Evolutionary conservation across 208 protist genomes (phyloP), one percentile per base, ranked within the genome.

Genomic region (Vickermania spadyakhi): DNA sequence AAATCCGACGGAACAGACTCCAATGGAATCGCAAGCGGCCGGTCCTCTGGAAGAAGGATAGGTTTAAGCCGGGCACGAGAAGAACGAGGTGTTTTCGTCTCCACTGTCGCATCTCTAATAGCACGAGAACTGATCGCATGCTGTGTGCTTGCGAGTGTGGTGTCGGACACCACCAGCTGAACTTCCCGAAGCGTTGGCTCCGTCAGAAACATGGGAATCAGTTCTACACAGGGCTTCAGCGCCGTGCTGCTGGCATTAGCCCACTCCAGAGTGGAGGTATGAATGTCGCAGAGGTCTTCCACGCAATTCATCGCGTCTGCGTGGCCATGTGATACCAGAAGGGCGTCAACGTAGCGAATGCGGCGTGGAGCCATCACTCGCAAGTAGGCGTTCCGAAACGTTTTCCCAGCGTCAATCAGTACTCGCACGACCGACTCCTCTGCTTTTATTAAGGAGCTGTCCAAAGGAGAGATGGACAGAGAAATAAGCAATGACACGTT

Each of bases 281-380:
- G 51, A 23, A 55, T 7, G 51, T 27, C 21, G 51, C 51, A 55
- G 11, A 55, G 21, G 18, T 81, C 81, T 26, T 82, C 75, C 13
- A 84, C 13, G 26, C 68, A 73, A 30, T 64, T 54, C 52, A 73
- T 52, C 31, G 81, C 74, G 54, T 86, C 79, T 13, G 59, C 66
- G 31, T 86, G 79, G 42, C 71, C 72, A 56, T 86, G 79, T 36
- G 79, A 84, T 41, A 86, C 50, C 7, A 86, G 52, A 28, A 84
- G 26, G 1, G 73, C 79, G 55, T 84, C 76, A n/a, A 86, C 2
- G 30, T 52, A 65, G 22, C 52, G 59, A 29, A 75, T 55, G 1
- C 63, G 36, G 30, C 68, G 64, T 30, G 61, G 54, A 0, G 55
- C 58, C 42, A 83, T 60, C 14, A 77, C 60, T 18, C 70, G 60